These are phyloP conservation scores for Chaetomiaceae sp. DNA, from an alignment of 2,329 filamentous ascomycete genomes.

Conservation along the genomic window DNA sequence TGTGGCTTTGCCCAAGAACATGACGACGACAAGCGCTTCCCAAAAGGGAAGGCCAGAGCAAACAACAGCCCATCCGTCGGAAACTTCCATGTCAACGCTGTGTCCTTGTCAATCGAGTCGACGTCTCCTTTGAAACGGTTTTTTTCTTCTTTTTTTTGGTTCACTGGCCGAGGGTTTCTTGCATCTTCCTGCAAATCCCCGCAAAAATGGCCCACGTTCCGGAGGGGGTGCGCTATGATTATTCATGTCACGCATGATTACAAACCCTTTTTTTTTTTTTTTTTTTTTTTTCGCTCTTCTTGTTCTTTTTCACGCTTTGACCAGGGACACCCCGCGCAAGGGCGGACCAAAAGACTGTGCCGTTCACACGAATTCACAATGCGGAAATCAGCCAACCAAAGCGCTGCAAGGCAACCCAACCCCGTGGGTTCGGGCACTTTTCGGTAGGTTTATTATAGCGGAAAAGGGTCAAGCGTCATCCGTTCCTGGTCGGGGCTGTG, in stretches of 20 bases:
- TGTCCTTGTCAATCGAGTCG: background rate
- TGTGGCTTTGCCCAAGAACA: slow-evolving; percentile 12
- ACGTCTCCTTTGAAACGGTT: background rate
- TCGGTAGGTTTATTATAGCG: background rate
- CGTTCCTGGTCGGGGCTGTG: slow-evolving; percentile 8
- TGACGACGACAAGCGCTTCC: slow-evolving; percentile 10
- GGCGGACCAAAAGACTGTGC: background rate
- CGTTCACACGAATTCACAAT: background rate
- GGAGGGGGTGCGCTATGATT: too few relatives aligned
- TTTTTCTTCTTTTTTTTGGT: background rate
- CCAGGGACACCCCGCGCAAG: background rate
- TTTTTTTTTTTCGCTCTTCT: too few relatives aligned
- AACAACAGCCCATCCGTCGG: too few relatives aligned
- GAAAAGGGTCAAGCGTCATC: background rate
- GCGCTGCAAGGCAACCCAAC: background rate
- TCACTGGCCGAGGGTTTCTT: too few relatives aligned
- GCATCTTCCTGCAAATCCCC: too few relatives aligned
- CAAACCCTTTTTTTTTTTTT: background rate
- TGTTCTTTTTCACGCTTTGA: background rate
- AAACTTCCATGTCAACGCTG: too few relatives aligned
- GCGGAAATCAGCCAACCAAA: slow-evolving; percentile 8
- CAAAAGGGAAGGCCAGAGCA: background rate
- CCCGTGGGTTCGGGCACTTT: slow-evolving; percentile 15
- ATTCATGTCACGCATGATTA: slow-evolving; percentile 9
- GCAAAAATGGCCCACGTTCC: too few relatives aligned